phyloP scores from a whole-genome alignment of 176 grass and related monocot genomes.

The Lolium multiflorum region DNA sequence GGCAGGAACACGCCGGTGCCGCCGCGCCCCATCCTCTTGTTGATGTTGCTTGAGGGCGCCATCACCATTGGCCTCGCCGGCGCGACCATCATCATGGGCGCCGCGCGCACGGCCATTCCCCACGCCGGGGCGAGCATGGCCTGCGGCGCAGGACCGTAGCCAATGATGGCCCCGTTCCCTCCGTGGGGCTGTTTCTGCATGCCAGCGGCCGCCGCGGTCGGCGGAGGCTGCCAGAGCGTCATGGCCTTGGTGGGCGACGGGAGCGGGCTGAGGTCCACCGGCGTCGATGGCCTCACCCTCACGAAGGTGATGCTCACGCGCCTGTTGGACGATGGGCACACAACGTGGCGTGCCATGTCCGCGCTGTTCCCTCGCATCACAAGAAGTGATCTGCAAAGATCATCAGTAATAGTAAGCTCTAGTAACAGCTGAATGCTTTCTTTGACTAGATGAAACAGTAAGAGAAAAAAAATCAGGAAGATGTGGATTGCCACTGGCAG shows the following conservation, averaged over 20 bases:
- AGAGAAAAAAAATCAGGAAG: background rate
- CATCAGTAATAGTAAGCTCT: background rate
- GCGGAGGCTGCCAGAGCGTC: slow-evolving; percentile 68
- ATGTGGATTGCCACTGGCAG: background rate
- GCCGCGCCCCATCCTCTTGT: slow-evolving; percentile 66
- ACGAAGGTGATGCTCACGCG: slow-evolving; percentile 91
- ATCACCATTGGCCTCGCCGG: slow-evolving; percentile 67
- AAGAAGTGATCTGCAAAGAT: slow-evolving; percentile 70
- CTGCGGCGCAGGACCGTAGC: slow-evolving; percentile 65
- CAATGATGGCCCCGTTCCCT: slow-evolving; percentile 46
- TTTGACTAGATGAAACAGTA: background rate
- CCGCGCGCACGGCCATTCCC: slow-evolving; percentile 74
- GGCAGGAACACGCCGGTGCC: slow-evolving; percentile 98
- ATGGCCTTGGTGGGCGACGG: slow-evolving; percentile 79
- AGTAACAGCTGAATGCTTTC: background rate
- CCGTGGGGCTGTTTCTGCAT: slow-evolving; percentile 47
- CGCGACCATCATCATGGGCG: slow-evolving; percentile 70
- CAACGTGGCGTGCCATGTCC: slow-evolving; percentile 91
- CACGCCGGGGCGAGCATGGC: slow-evolving; percentile 69
- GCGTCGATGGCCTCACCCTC: slow-evolving; percentile 65
- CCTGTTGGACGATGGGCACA: slow-evolving; percentile 79
- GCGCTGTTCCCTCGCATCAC: slow-evolving; percentile 99
- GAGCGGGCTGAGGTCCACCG: slow-evolving; percentile 57
- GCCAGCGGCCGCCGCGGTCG: slow-evolving; percentile 33
- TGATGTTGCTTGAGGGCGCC: slow-evolving; percentile 45